Evolutionary conservation across 331 rosid species (phyloP).

Genomic region (Arachis monticola): DNA sequence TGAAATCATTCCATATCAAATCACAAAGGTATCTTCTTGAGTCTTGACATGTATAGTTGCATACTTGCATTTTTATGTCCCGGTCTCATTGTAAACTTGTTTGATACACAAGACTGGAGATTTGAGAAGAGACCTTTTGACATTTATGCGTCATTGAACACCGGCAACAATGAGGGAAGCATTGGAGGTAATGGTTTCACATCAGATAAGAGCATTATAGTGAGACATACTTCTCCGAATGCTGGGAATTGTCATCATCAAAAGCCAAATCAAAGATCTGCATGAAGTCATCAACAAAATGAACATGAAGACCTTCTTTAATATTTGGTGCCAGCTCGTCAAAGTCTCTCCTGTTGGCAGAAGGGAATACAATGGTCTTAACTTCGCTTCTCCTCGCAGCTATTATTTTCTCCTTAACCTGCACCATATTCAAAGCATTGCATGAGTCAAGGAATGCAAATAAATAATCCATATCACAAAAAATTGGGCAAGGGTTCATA

Average conservation of each 20-base stretch:
- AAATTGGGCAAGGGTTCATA: background rate
- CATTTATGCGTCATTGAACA: no score
- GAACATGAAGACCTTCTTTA: constrained; percentile 94
- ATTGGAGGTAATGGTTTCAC: no score
- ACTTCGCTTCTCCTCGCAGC: constrained; percentile 93
- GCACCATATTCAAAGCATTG: constrained; percentile 41
- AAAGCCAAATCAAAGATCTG: constrained; percentile 83
- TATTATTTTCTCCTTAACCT: constrained; percentile 99
- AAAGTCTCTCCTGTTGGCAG: constrained; percentile 88
- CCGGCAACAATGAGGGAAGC: no score
- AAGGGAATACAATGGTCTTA: constrained; percentile 86
- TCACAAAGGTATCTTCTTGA: no score
- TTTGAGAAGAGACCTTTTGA: no score
- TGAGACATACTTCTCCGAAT: constrained; percentile 36
- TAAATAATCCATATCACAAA: constrained; percentile 1
- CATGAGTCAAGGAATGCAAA: constrained; percentile 9
- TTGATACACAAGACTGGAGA: no score
- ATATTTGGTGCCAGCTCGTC: constrained; percentile 90
- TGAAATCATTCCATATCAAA: no score
- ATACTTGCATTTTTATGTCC: no score
- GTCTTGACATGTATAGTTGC: no score
- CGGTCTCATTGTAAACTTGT: no score
- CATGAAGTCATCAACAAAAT: constrained; percentile 83
- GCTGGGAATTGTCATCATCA: constrained; percentile 45
- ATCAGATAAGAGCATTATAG: background rate